Base-by-base conservation (phyloP, 2,329 filamentous ascomycete genomes). In the Sphaerostilbella broomeana region DNA sequence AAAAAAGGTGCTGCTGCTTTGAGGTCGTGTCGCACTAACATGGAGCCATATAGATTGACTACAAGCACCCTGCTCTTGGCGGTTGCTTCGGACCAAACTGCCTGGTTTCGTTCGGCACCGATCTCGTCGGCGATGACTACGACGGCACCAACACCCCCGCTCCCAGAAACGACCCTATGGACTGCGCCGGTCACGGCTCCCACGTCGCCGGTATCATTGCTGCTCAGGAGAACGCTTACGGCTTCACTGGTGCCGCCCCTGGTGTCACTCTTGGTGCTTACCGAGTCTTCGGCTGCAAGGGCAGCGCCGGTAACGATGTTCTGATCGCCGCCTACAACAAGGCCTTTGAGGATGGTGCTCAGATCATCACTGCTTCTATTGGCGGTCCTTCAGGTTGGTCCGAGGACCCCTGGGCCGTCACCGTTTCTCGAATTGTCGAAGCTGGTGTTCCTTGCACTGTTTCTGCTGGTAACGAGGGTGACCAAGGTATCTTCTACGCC, bases 121-220 rank as follows among this genome's bases (percentile, higher is more conserved):
- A 71, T 27, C 53, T 72, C 34, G 59, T 66, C 3, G 66, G 66
- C 8, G 63, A 70, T 39, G 37, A 33, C 8, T 55, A 44, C 20
- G 53, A 53, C 13, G 58, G 55, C 5, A 37, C 42, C 5, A 55
- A 54, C 13, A 32, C 40, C 0, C 59, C 61, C 3, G 45, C 53
- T 0, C 64, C 65, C 0, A 63, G 64, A 32, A 38, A 47, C 1
- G 64, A 68, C 35, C 65, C 66, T 3, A 61, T 60, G 25, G 56
- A 58, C 35, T 63, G 62, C 39, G 44, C 49, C 5, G 67, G 65
- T 4, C 67, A 70, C 46, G 67, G 67, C 2, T 68, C 68, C 0
- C 64, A 67, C 39, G 63, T 65, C 17, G 60, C 67, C 10, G 69
- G 69, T 28, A 68, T 67, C 30, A 60, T 72, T 29, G 67, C 62